Conservation (phyloP, 345 rosid genomes). For the Turritis glabra region DNA sequence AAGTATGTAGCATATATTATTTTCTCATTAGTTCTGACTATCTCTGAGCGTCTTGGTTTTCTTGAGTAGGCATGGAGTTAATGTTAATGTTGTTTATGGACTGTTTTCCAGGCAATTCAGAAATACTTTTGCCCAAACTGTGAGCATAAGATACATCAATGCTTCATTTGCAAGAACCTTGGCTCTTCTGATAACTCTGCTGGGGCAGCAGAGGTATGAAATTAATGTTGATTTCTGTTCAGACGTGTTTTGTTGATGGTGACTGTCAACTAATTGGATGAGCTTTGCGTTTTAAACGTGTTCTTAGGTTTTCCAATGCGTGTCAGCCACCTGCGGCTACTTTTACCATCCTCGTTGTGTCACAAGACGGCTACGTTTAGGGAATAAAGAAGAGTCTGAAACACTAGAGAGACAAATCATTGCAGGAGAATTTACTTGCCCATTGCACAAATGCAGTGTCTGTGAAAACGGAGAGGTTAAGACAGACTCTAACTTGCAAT, state of each 20-base stretch:
- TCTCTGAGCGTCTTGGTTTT: not conserved
- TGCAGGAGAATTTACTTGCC: slow-evolving; percentile 74
- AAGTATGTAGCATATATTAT: slow-evolving; percentile 49
- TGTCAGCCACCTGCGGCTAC: slow-evolving; percentile 83
- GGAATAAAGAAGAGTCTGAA: slow-evolving; percentile 57
- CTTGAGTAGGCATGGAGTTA: slow-evolving; percentile 14
- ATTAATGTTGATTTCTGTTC: slow-evolving; percentile 24
- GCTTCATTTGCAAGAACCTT: slow-evolving; percentile 79
- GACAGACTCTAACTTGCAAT: slow-evolving; percentile 56
- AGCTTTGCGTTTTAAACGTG: not conserved
- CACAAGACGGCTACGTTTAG: slow-evolving; percentile 53
- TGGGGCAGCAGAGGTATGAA: slow-evolving; percentile 70
- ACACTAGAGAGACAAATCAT: slow-evolving; percentile 56
- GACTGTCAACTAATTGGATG: slow-evolving; percentile 6
- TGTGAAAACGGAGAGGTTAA: slow-evolving; percentile 74
- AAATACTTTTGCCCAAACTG: slow-evolving; percentile 76
- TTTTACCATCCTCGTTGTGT: slow-evolving; percentile 89
- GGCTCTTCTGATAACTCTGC: slow-evolving; percentile 74
- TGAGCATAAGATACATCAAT: slow-evolving; percentile 67
- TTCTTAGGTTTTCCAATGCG: slow-evolving; percentile 77
- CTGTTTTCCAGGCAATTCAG: slow-evolving; percentile 53
- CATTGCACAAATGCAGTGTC: slow-evolving; percentile 77
- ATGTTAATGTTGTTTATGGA: slow-evolving; percentile 29
- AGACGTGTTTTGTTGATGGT: slow-evolving; percentile 17
- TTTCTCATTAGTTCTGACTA: slow-evolving; percentile 4